phyloP scores from a whole-genome alignment of 176 grass and related monocot species.

The Saccharum spontaneum region DNA sequence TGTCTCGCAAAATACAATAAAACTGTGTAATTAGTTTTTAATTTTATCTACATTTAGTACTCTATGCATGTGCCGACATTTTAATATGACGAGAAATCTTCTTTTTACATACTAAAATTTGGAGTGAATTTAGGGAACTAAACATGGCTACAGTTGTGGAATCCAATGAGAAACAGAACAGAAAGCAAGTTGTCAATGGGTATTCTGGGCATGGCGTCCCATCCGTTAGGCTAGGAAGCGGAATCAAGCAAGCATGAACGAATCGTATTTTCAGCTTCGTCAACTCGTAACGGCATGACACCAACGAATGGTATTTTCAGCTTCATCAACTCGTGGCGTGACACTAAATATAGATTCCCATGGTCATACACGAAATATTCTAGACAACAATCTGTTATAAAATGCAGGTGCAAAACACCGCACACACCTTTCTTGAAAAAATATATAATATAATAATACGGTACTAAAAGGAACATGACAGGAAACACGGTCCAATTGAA shows the following conservation, averaged over 20 bases:
- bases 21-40: too few species aligned
- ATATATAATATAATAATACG: background rate
- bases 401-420: background rate
- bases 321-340: too few species aligned
- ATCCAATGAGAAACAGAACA: background rate
- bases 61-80: too few species aligned
- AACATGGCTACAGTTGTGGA: background rate
- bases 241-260: background rate
- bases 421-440: background rate
- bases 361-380: background rate
- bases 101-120: too few species aligned
- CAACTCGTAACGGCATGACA: background rate
- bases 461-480: background rate
- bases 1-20: too few species aligned
- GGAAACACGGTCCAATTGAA: slow-evolving; percentile 24
- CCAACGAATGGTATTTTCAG: background rate
- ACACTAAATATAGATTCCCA: background rate
- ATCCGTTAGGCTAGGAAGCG: background rate
- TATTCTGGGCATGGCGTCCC: too few species aligned
- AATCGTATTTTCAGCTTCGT: too few species aligned
- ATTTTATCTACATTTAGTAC: too few species aligned
- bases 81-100: too few species aligned
- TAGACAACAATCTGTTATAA: background rate
- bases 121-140: too few species aligned
- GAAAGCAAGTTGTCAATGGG: background rate